Base-by-base conservation (phyloP, 768 basidiomycete genomes). In the Tulasnella sp. region DNA sequence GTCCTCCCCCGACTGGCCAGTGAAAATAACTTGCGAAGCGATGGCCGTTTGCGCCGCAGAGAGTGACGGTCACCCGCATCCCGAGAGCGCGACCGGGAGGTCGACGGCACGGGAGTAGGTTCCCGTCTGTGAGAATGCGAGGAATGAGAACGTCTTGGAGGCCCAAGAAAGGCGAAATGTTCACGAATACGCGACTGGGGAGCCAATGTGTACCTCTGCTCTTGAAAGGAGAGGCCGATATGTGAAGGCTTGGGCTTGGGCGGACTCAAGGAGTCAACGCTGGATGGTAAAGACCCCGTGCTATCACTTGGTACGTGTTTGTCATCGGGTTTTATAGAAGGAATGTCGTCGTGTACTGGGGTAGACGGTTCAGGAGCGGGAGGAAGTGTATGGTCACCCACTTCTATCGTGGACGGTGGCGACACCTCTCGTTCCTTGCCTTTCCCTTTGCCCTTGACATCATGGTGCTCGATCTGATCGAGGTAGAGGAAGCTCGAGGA, bases 141-240 rank as follows among this genome's bases (percentile, higher is more conserved):
- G 6, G 54, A 43, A 23, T 43, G 40, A 32, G 54, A 46, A 31
- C 54, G 40, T 21, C 41, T 39, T 9, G 15, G 17, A 2, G 54
- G n/a, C 29, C 12, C 31, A n/a, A 34, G 31, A n/a, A 3, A 17
- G 25, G 29, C 41, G 21, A 21, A 25, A 57, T 32, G 54, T 17
- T 31, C 21, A 6, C 42, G 42, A 49, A 19, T 31, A 27, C 41
- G 12, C 31, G 15, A 8, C 19, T 43, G 23, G 37, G 36, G 17
- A 15, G n/a, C 41, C 17, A n/a, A n/a, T n/a, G 41, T 53, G 51
- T 39, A 53, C 23, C 51, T 35, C 35, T 53, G 51, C 36, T 53
- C 51, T 27, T 35, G 41, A 29, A 53, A 53, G 15, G 51, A 53
- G 35, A 53, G 51, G 36, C 51, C 51, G n/a, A 53, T 37, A n/a